A percentile compares a stretch with the other conserved stretches of the same genome.
Conservation (phyloP, 2,329 filamentous ascomycete genomes). For the Xylariaceae sp. region DNA sequence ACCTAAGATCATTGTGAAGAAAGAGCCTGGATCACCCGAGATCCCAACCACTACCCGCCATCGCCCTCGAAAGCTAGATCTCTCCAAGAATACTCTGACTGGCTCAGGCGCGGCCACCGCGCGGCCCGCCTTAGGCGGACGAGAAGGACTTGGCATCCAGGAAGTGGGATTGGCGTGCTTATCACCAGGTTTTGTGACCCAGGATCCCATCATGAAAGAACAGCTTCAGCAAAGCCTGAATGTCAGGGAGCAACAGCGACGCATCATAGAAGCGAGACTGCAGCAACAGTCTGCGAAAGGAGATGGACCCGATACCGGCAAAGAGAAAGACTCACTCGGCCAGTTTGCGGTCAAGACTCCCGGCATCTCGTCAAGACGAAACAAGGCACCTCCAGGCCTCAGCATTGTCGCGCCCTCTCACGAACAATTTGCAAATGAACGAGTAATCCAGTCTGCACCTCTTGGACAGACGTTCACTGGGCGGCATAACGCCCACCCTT, state of each 20-base stretch:
- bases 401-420: constrained; percentile 95
- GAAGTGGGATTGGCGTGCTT: constrained; percentile 92
- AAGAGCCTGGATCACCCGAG: constrained; percentile 87
- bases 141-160: constrained; percentile 79
- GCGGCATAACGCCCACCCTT: constrained; percentile 72
- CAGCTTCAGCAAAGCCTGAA: constrained; percentile 92
- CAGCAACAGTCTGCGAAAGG: constrained; percentile 84
- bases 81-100: constrained; percentile 61
- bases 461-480: constrained; percentile 94
- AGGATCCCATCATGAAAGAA: constrained; percentile 95
- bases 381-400: constrained; percentile 82
- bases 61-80: constrained; percentile 72
- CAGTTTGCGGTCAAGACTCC: constrained; percentile 67
- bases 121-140: constrained; percentile 73
- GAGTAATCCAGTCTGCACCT: constrained; percentile 94
- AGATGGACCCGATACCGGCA: constrained; percentile 58
- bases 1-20: constrained; percentile 91
- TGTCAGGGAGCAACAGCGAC: constrained; percentile 88
- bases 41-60: constrained; percentile 66
- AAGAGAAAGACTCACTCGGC: constrained; percentile 47
- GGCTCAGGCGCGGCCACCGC: constrained; percentile 57
- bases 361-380: constrained; percentile 61
- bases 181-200: constrained; percentile 92
- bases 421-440: constrained; percentile 86
- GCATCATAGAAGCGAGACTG: constrained; percentile 87